These are phyloP conservation scores for Phaeophleospora eucalypticola DNA, from an alignment of 2,329 filamentous ascomycete species.

Conservation along the genomic window DNA sequence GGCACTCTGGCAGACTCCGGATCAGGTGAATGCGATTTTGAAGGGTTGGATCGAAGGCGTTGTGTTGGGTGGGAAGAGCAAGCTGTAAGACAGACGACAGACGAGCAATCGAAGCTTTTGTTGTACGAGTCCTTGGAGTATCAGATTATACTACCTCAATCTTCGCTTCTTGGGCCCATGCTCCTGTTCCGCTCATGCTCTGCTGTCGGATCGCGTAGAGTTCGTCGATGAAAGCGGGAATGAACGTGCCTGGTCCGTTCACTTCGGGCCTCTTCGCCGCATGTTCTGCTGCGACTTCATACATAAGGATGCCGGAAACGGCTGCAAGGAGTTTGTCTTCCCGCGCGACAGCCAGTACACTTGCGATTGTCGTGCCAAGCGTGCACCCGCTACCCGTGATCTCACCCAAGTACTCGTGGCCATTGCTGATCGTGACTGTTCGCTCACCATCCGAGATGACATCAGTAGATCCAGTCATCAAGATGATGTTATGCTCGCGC, in stretches of 20 bases:
- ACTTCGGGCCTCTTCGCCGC: slow-evolving; percentile 58
- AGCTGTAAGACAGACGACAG: slow-evolving; percentile 33
- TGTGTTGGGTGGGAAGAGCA: slow-evolving; percentile 45
- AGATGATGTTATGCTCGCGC: slow-evolving; percentile 65
- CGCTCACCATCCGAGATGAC: slow-evolving; percentile 69
- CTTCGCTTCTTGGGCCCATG: slow-evolving; percentile 53
- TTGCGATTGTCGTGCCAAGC: slow-evolving; percentile 75
- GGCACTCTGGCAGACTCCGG: slow-evolving; percentile 71
- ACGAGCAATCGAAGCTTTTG: too few relatives aligned
- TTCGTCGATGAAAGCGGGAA: slow-evolving; percentile 78
- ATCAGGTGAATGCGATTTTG: slow-evolving; percentile 66
- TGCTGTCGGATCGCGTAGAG: slow-evolving; percentile 49
- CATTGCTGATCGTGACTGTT: slow-evolving; percentile 69
- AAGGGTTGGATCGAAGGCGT: slow-evolving; percentile 62
- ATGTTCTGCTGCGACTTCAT: slow-evolving; percentile 71
- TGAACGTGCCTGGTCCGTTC: slow-evolving; percentile 78
- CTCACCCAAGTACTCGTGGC: slow-evolving; percentile 64
- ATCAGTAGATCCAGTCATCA: slow-evolving; percentile 79
- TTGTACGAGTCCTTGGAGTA: not conserved
- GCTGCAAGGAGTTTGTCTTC: slow-evolving; percentile 67
- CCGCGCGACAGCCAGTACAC: slow-evolving; percentile 62
- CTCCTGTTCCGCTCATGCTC: slow-evolving; percentile 45
- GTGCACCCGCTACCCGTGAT: slow-evolving; percentile 78
- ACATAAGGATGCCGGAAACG: slow-evolving; percentile 70
- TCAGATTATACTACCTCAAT: slow-evolving; percentile 37